A percentile compares a stretch with the other conserved stretches of the same genome.
These are phyloP conservation scores for Sarocladium kiliense DNA, from an alignment of 2,329 filamentous ascomycete genomes.

Conservation along the genomic window DNA sequence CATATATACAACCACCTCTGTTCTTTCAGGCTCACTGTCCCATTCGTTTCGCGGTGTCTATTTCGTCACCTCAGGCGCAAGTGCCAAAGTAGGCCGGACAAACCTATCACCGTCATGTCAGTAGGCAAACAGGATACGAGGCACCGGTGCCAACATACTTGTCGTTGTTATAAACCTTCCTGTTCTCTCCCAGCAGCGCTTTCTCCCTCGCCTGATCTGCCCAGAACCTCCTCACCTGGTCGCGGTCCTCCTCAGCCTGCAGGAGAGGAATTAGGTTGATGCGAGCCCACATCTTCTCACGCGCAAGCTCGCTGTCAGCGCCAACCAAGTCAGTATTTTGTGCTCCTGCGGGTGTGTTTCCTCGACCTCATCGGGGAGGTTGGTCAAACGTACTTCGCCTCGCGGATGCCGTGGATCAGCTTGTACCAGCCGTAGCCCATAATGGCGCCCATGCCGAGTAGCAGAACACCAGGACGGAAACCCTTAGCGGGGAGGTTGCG, in stretches of 20 bases:
- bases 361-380: too few species aligned
- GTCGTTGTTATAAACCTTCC: conserved; percentile 82
- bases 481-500: conserved; percentile 89
- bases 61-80: conserved; percentile 61
- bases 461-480: conserved; percentile 76
- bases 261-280: conserved; percentile 91
- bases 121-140: background rate
- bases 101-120: conserved; percentile 49
- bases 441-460: conserved; percentile 69
- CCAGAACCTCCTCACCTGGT: conserved; percentile 80
- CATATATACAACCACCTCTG: conserved; percentile 7
- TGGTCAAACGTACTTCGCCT: conserved; percentile 87
- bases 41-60: background rate
- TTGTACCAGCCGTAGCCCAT: conserved; percentile 86
- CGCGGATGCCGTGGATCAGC: conserved; percentile 37
- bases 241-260: conserved; percentile 94
- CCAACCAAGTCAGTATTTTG: too few species aligned
- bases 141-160: conserved; percentile 51
- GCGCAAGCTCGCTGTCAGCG: conserved; percentile 70
- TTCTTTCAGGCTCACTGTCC: too few species aligned
- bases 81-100: conserved; percentile 73
- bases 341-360: too few species aligned
- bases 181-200: conserved; percentile 78
- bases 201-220: conserved; percentile 89
- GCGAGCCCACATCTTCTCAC: conserved; percentile 97